Percentiles rank a stretch among this genome's conserved stretches.
These are phyloP conservation scores for Blastobotrys arbuscula DNA, from an alignment of 1,139 yeast genomes.

Conservation along the genomic window DNA sequence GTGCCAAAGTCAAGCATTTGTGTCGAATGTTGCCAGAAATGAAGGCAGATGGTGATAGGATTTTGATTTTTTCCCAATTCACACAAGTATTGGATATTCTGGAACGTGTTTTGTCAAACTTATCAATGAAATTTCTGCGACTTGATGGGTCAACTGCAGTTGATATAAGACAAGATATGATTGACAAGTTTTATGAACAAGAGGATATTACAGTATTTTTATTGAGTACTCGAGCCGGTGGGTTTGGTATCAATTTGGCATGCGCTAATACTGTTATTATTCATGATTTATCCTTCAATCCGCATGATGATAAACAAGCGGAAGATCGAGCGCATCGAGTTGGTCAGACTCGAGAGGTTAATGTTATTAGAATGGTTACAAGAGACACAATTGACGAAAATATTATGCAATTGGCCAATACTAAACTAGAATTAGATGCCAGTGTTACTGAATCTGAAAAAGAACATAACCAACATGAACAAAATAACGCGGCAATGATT, in stretches of 20 bases:
- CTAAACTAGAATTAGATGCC: constrained; percentile 81
- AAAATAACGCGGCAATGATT: constrained; percentile 41
- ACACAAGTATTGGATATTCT: constrained; percentile 88
- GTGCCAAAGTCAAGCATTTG: constrained; percentile 70
- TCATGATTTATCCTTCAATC: constrained; percentile 91
- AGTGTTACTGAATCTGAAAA: constrained; percentile 48
- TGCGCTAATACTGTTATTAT: constrained; percentile 92
- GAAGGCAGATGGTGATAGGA: constrained; percentile 61
- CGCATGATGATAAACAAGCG: constrained; percentile 98
- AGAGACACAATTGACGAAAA: constrained; percentile 82
- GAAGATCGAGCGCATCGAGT: constrained; percentile 98
- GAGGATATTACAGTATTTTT: constrained; percentile 77
- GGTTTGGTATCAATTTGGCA: constrained; percentile 92
- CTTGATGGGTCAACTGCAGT: constrained; percentile 93
- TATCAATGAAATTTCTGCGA: constrained; percentile 69
- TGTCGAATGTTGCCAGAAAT: constrained; percentile 54
- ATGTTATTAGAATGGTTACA: constrained; percentile 70
- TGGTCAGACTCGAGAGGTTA: constrained; percentile 87
- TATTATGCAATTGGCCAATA: constrained; percentile 78
- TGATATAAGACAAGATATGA: constrained; percentile 85
- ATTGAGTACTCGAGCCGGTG: constrained; percentile 94
- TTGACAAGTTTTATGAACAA: constrained; percentile 84
- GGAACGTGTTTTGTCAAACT: constrained; percentile 63
- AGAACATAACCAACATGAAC: constrained; percentile 46
- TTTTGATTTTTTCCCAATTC: constrained; percentile 81